phyloP scores from a whole-genome alignment of 441 rosid species.

The Biscutella laevigata region DNA sequence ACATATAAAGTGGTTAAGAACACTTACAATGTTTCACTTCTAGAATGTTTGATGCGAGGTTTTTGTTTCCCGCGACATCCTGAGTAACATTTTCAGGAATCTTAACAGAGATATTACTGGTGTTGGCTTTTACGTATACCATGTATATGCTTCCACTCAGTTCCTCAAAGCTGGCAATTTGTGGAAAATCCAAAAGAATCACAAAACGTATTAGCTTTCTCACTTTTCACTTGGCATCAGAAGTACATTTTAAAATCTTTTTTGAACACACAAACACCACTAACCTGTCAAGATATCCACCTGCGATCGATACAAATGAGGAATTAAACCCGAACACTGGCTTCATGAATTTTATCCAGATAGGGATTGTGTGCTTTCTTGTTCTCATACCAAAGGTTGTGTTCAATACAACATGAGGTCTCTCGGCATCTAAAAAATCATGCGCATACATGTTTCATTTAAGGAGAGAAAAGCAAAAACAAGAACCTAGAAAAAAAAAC shows the following conservation, averaged over 20 bases:
- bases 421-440: constrained; percentile 55
- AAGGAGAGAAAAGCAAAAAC: neutral
- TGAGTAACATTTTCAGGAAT: constrained; percentile 69
- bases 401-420: constrained; percentile 63
- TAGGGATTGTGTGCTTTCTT: constrained; percentile 43
- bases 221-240: constrained; percentile 4
- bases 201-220: too few relatives aligned
- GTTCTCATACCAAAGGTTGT: constrained; percentile 65
- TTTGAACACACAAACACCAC: constrained; percentile 28
- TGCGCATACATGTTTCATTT: neutral
- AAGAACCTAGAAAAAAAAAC: neutral
- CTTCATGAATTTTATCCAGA: constrained; percentile 62
- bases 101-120: constrained; percentile 37
- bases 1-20: neutral
- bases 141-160: constrained; percentile 50
- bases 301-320: constrained; percentile 57
- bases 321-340: constrained; percentile 87
- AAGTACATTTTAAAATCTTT: too few relatives aligned
- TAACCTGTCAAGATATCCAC: constrained; percentile 77
- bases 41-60: constrained; percentile 62
- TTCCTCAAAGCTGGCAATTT: constrained; percentile 58
- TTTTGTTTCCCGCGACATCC: constrained; percentile 85
- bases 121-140: constrained; percentile 51
- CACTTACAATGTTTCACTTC: constrained; percentile 73
- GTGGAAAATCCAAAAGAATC: constrained; percentile 9